A percentile compares a stretch with the other conserved stretches of the same genome.
Conservation (phyloP, 768 basidiomycete genomes). For the Pleurotus cornucopiae region DNA sequence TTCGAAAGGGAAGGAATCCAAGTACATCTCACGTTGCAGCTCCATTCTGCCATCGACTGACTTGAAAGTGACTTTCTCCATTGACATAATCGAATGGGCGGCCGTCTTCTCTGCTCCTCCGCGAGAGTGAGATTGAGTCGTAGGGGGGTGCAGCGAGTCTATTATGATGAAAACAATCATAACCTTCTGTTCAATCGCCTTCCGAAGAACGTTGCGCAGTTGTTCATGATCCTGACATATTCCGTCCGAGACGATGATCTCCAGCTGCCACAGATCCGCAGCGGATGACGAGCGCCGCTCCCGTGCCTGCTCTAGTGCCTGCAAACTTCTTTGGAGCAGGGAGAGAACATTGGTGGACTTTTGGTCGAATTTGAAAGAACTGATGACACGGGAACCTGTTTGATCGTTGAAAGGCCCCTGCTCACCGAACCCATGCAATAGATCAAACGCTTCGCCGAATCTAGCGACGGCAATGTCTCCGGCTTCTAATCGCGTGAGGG, state of each 20-base stretch:
- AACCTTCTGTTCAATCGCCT: slow-evolving; percentile 84
- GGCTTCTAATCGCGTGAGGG: slow-evolving; percentile 86
- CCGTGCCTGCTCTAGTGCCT: slow-evolving; percentile 71
- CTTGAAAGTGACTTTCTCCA: slow-evolving; percentile 90
- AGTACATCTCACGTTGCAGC: slow-evolving; percentile 80
- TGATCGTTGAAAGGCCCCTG: slow-evolving; percentile 73
- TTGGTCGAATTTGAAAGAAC: slow-evolving; percentile 86
- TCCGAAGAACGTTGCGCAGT: slow-evolving; percentile 73
- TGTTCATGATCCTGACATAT: slow-evolving; percentile 94
- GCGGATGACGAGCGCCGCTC: slow-evolving; percentile 65
- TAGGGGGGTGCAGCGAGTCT: slow-evolving; percentile 72
- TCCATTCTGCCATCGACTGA: slow-evolving; percentile 79
- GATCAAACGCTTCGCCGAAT: slow-evolving; percentile 85
- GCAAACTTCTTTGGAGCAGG: slow-evolving; percentile 75
- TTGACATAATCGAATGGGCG: slow-evolving; percentile 82
- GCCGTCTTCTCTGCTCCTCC: neutral
- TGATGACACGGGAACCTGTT: slow-evolving; percentile 76
- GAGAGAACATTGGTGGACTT: slow-evolving; percentile 82
- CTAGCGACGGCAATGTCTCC: slow-evolving; percentile 91
- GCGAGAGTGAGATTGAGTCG: slow-evolving; percentile 5
- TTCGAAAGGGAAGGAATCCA: slow-evolving; percentile 97
- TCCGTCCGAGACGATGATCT: slow-evolving; percentile 99
- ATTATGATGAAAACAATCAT: slow-evolving; percentile 96
- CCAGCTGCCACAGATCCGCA: slow-evolving; percentile 91
- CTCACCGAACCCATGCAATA: slow-evolving; percentile 82